Evolutionary conservation across 2,329 filamentous ascomycete genomes (phyloP).

Genomic region (Cytospora chrysosperma): DNA sequence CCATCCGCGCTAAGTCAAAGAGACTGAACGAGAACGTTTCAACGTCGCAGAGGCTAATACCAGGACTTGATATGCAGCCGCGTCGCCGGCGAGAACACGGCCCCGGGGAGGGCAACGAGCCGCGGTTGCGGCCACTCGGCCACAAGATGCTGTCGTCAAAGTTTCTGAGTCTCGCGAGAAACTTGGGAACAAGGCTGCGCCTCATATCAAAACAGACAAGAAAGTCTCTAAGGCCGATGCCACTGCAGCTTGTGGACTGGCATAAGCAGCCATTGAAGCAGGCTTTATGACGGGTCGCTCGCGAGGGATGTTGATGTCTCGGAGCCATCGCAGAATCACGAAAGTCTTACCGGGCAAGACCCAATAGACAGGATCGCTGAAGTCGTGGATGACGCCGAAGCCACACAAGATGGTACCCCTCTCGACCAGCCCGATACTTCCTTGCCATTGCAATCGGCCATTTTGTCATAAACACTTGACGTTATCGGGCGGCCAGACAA

Average conservation of each 20-base stretch:
- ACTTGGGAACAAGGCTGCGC: neutral
- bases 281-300: neutral
- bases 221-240: neutral
- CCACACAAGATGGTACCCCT: neutral
- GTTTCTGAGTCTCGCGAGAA: neutral
- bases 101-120: neutral
- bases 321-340: neutral
- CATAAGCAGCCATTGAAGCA: slow-evolving; percentile 1
- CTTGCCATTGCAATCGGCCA: neutral
- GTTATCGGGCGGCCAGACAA: neutral
- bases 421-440: neutral
- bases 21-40: slow-evolving; percentile 1
- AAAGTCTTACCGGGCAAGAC: neutral
- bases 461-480: neutral
- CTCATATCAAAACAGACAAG: neutral
- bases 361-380: neutral
- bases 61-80: slow-evolving; percentile 4
- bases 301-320: neutral
- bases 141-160: neutral
- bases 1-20: slow-evolving; percentile 13
- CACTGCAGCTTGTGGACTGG: neutral
- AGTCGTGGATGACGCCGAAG: neutral
- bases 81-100: neutral
- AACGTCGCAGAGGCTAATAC: neutral
- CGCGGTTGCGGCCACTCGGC: neutral